Percentiles rank a stretch among this genome's conserved stretches.
Evolutionary conservation across 23 red algal species (phyloP).

Genomic region (Gracilaria vermiculophylla): DNA sequence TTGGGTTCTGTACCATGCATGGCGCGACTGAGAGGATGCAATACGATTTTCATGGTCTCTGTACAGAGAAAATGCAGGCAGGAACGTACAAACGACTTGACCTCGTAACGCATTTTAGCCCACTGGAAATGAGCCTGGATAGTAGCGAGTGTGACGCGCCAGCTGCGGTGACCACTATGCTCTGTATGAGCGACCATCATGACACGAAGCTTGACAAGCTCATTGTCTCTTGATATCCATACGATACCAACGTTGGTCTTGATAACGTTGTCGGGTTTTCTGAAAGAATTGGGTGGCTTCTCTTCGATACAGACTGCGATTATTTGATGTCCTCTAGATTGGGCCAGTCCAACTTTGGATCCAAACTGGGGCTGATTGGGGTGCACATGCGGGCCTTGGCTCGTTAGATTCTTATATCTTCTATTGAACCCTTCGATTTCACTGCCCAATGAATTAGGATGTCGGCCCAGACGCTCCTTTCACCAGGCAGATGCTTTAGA

Average conservation of each 20-base stretch:
- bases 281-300: neutral
- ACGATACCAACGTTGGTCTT: neutral
- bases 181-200: neutral
- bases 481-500: neutral
- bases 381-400: neutral
- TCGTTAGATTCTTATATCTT: neutral
- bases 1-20: neutral
- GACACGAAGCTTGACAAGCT: neutral
- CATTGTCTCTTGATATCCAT: neutral
- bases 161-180: neutral
- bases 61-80: slow-evolving; percentile 24
- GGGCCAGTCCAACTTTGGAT: neutral
- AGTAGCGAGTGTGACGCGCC: neutral
- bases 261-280: neutral
- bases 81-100: neutral
- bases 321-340: neutral
- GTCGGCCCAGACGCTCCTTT: slow-evolving; percentile 18
- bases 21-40: neutral
- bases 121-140: neutral
- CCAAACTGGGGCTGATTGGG: neutral
- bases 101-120: neutral
- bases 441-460: slow-evolving; percentile 10
- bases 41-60: neutral
- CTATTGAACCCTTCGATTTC: neutral
- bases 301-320: neutral